Conservation (phyloP, 192 early-diverging fungal species). For the Podila epicladia region DNA sequence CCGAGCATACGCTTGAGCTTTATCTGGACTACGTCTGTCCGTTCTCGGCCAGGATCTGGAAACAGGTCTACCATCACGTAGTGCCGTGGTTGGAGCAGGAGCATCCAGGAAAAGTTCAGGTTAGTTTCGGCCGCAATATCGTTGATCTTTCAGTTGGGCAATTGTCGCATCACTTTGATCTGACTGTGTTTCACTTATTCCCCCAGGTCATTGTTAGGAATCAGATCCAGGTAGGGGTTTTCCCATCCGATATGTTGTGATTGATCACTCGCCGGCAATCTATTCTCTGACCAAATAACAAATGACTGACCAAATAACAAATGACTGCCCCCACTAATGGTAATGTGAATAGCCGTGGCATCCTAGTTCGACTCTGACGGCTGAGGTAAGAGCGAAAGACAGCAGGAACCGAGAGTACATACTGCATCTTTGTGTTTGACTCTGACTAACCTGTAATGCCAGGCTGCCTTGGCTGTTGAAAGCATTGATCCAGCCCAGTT, state of each 20-base stretch:
- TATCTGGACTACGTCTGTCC: constrained; percentile 73
- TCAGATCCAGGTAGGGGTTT: constrained; percentile 68
- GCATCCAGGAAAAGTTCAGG: constrained; percentile 59
- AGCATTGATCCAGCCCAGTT: constrained; percentile 64
- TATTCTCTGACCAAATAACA: neutral
- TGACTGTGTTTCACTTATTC: no score
- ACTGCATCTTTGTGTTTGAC: neutral
- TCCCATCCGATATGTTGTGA: neutral
- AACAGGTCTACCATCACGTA: constrained; percentile 54
- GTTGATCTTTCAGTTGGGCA: neutral
- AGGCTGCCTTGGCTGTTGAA: constrained; percentile 77
- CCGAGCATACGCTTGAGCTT: constrained; percentile 58
- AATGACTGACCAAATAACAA: no score
- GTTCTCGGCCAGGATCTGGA: constrained; percentile 65
- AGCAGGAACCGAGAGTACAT: no score
- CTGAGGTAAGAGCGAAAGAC: constrained; percentile 61
- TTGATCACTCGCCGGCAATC: neutral
- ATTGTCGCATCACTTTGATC: no score
- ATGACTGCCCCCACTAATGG: neutral
- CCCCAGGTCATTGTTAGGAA: constrained; percentile 73
- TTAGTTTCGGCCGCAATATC: neutral
- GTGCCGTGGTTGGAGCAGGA: constrained; percentile 58
- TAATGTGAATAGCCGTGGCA: constrained; percentile 69
- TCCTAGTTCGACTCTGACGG: constrained; percentile 73
- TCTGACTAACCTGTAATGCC: neutral